phyloP scores from a whole-genome alignment of 1,139 yeast species.

The Taphrina wiesneri region DNA sequence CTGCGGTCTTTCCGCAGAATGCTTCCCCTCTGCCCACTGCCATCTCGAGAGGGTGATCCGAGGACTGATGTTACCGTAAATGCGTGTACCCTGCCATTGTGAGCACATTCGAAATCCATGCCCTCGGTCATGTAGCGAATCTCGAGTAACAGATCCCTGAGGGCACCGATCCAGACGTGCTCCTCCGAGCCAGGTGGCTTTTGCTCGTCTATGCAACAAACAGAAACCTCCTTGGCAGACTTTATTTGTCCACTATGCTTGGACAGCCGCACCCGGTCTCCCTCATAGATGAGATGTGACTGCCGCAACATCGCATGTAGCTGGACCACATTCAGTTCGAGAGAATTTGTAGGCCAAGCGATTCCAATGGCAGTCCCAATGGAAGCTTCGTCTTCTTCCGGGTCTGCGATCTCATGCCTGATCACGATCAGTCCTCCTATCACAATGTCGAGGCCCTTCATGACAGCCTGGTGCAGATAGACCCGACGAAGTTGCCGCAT shows the following conservation, averaged over 20 bases:
- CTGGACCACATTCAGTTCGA: slow-evolving; percentile 18
- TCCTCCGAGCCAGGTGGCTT: slow-evolving; percentile 10
- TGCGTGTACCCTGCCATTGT: slow-evolving; percentile 2
- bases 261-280: slow-evolving; percentile 35
- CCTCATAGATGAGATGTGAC: slow-evolving; percentile 23
- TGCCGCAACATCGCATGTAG: slow-evolving; percentile 28
- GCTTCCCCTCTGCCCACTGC: background rate
- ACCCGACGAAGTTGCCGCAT: slow-evolving; percentile 24
- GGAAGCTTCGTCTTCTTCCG: slow-evolving; percentile 19
- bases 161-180: background rate
- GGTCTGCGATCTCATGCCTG: slow-evolving; percentile 20
- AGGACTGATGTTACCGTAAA: slow-evolving; percentile 15
- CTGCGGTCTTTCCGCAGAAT: background rate
- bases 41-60: background rate
- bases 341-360: slow-evolving; percentile 20
- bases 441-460: slow-evolving; percentile 15
- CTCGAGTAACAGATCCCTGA: slow-evolving; percentile 20
- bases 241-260: slow-evolving; percentile 7
- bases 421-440: slow-evolving; percentile 26
- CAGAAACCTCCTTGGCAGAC: slow-evolving; percentile 9
- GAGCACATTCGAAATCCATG: slow-evolving; percentile 28
- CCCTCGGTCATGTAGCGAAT: slow-evolving; percentile 27
- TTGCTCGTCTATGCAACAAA: slow-evolving; percentile 28
- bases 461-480: slow-evolving; percentile 27
- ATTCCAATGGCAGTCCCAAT: slow-evolving; percentile 26